A percentile compares a stretch with the other conserved stretches of the same genome.
Conservation (phyloP, 768 basidiomycete genomes). For the Mrakia hoshinonis region DNA sequence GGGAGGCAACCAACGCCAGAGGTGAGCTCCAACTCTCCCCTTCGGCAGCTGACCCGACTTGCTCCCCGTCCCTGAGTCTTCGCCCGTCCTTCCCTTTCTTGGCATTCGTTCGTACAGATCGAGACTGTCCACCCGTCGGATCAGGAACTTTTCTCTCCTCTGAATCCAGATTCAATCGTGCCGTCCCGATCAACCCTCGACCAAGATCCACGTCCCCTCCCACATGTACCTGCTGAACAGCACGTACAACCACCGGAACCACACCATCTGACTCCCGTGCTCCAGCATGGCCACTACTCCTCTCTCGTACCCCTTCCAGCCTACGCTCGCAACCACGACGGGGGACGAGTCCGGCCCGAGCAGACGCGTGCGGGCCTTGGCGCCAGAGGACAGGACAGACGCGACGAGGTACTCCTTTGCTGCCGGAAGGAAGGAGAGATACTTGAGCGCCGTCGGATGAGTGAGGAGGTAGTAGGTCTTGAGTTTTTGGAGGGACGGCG, state of each 20-base stretch:
- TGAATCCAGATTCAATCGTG: too few species aligned
- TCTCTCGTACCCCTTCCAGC: not conserved
- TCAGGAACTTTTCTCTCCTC: too few species aligned
- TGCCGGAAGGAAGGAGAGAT: not conserved
- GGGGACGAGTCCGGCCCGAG: not conserved
- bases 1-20: not conserved
- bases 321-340: not conserved
- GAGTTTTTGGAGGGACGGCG: not conserved
- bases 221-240: constrained; percentile 14
- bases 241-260: constrained; percentile 15
- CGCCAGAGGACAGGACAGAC: too few species aligned
- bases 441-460: not conserved
- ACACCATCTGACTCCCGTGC: constrained; percentile 14
- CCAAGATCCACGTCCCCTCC: constrained; percentile 11
- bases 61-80: too few species aligned
- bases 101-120: too few species aligned
- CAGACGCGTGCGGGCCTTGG: not conserved
- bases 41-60: too few species aligned
- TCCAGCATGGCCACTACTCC: constrained; percentile 12
- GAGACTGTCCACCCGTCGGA: too few species aligned
- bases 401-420: not conserved
- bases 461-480: constrained; percentile 4
- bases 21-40: too few species aligned
- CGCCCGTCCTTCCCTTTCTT: too few species aligned
- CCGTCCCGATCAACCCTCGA: constrained; percentile 13